phyloP scores from a whole-genome alignment of 2,329 filamentous ascomycete species.

The Monilinia polystroma region DNA sequence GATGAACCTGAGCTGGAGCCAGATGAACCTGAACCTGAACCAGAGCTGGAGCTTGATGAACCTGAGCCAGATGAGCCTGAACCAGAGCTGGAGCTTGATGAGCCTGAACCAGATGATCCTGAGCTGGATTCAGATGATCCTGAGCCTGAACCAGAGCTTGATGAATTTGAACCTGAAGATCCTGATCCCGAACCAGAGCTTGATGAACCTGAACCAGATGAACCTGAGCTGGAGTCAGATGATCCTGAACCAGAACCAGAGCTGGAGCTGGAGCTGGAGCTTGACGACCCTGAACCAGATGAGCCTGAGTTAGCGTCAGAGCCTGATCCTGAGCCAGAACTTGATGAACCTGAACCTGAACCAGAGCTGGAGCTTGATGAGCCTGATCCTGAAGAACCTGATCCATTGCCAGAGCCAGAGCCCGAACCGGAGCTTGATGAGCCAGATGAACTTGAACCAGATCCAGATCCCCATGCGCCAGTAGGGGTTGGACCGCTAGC shows the following conservation, averaged over 20 bases:
- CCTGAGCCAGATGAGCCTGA: background rate
- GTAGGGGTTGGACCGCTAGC: constrained; percentile 11
- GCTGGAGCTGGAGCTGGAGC: background rate
- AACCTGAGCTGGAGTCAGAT: background rate
- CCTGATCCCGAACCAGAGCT: background rate
- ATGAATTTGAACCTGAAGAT: too few species aligned
- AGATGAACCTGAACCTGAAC: background rate
- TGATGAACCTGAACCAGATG: background rate
- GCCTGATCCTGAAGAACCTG: background rate
- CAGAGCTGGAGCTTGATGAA: background rate
- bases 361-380: background rate
- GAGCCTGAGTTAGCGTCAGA: background rate
- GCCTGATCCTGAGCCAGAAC: background rate
- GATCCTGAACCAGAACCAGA: background rate
- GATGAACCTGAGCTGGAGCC: background rate
- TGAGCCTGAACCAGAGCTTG: background rate
- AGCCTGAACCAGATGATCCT: background rate
- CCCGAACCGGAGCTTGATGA: background rate
- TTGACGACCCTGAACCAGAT: background rate
- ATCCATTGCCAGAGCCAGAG: background rate
- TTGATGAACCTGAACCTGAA: background rate
- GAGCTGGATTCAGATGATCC: background rate
- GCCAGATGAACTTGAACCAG: background rate
- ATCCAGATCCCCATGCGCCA: background rate
- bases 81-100: background rate